A percentile compares a stretch with the other conserved stretches of the same genome.
These are phyloP conservation scores for Venturia pyrina DNA, from an alignment of 2,329 filamentous ascomycete genomes.

Conservation along the genomic window DNA sequence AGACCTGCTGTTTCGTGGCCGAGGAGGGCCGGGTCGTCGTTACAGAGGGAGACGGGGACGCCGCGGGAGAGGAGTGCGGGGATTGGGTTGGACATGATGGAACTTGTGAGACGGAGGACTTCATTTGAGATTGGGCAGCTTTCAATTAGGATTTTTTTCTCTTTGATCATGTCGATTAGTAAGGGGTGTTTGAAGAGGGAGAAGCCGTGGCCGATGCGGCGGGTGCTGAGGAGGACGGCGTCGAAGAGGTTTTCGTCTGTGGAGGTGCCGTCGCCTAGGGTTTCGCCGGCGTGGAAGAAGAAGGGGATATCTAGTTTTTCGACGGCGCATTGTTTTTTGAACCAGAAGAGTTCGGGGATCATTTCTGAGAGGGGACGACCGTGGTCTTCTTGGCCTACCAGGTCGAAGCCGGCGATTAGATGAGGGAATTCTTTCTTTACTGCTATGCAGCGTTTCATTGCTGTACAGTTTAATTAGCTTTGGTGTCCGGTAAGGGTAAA, in stretches of 20 bases:
- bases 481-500: background rate
- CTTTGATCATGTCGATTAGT: slow-evolving; percentile 77
- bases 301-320: slow-evolving; percentile 78
- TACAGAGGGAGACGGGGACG: slow-evolving; percentile 73
- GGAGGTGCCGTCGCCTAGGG: slow-evolving; percentile 64
- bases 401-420: slow-evolving; percentile 75
- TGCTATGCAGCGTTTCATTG: slow-evolving; percentile 78
- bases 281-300: slow-evolving; percentile 92
- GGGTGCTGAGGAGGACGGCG: slow-evolving; percentile 73
- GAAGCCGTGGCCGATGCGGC: slow-evolving; percentile 83
- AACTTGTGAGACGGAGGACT: slow-evolving; percentile 67
- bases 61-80: slow-evolving; percentile 78
- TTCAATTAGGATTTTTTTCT: slow-evolving; percentile 80
- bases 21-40: slow-evolving; percentile 83
- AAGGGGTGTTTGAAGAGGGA: slow-evolving; percentile 86
- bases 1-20: slow-evolving; percentile 74
- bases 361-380: slow-evolving; percentile 68
- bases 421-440: slow-evolving; percentile 72
- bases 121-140: slow-evolving; percentile 89
- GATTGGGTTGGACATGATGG: slow-evolving; percentile 67
- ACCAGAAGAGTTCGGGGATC: slow-evolving; percentile 84
- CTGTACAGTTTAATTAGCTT: slow-evolving; percentile 17
- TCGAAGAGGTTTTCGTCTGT: slow-evolving; percentile 84
- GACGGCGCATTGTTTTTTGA: slow-evolving; percentile 71
- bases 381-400: slow-evolving; percentile 75